Conservation (phyloP, 2,329 filamentous ascomycete genomes). For the Venturia nashicola region DNA sequence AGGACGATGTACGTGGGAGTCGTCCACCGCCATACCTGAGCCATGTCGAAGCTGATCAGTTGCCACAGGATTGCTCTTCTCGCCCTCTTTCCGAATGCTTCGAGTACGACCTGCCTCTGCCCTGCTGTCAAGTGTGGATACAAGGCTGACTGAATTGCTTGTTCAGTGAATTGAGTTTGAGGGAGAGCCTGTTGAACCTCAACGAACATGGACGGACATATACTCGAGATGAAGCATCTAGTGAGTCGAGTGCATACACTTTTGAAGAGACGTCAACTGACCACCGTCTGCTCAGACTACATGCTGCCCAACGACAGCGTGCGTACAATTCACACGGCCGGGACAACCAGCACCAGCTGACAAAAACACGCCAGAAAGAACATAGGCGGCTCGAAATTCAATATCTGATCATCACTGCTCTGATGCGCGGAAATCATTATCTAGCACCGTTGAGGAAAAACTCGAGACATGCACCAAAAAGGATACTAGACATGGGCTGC, state of each 20-base stretch:
- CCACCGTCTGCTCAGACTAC: constrained; percentile 11
- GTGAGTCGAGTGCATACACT: constrained; percentile 7
- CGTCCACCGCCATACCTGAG: not conserved
- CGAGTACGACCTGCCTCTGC: not conserved
- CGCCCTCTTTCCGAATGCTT: not conserved
- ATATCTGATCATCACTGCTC: constrained; percentile 24
- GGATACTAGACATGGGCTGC: constrained; percentile 29
- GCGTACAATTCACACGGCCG: constrained; percentile 1
- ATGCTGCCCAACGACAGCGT: constrained; percentile 14
- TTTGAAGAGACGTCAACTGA: not conserved
- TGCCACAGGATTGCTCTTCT: not conserved
- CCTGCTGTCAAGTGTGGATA: not conserved
- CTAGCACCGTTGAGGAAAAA: constrained; percentile 23
- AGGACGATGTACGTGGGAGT: not conserved
- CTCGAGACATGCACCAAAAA: constrained; percentile 17
- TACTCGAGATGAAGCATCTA: constrained; percentile 9
- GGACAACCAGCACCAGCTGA: not conserved
- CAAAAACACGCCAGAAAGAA: constrained; percentile 18
- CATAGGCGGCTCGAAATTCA: constrained; percentile 26
- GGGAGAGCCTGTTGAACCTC: constrained; percentile 11
- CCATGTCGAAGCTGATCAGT: not conserved
- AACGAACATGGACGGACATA: constrained; percentile 14
- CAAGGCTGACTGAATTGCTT: not conserved
- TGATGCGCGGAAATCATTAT: constrained; percentile 22
- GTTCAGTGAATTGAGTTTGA: constrained; percentile 10